These are phyloP conservation scores for Agroathelia rolfsii DNA, from an alignment of 1,284 basidiomycete genomes.

Conservation along the genomic window DNA sequence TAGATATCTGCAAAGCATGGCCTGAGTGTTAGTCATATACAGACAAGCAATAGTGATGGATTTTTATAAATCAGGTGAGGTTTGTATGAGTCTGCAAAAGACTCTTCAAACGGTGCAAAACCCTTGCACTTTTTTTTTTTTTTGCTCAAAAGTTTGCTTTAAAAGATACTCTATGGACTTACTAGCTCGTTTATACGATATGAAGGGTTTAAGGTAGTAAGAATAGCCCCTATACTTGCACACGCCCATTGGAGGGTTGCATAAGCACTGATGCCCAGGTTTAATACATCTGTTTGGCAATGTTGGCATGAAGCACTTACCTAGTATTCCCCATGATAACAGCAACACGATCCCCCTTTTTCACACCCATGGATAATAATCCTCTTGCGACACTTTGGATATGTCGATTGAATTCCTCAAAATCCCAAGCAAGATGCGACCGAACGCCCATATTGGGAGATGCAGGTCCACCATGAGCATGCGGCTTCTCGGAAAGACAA, in stretches of 20 bases:
- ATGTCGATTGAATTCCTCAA: conserved; percentile 58
- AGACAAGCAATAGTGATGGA: conserved; percentile 1
- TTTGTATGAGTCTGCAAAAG: too few relatives aligned
- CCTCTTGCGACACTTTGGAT: conserved; percentile 64
- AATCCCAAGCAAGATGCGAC: conserved; percentile 66
- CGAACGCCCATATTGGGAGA: conserved; percentile 35
- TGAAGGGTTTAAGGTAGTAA: conserved; percentile 78
- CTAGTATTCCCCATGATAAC: conserved; percentile 81
- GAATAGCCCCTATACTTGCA: conserved; percentile 67
- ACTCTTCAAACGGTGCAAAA: too few relatives aligned
- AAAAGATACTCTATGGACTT: too few relatives aligned
- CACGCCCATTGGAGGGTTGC: conserved; percentile 79
- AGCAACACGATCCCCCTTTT: conserved; percentile 70
- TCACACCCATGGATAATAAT: conserved; percentile 58
- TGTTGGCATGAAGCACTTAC: conserved; percentile 24
- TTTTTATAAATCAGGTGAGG: too few relatives aligned
- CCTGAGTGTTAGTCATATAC: too few relatives aligned
- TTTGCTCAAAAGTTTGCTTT: too few relatives aligned
- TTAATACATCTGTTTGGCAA: neutral
- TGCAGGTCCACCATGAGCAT: conserved; percentile 49
- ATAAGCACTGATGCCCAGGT: conserved; percentile 44
- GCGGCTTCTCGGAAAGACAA: conserved; percentile 47
- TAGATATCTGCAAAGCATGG: conserved; percentile 32
- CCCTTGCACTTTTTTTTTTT: too few relatives aligned
- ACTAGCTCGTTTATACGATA: conserved; percentile 68